Evolutionary conservation across 306 rosid species (phyloP).

Genomic region (Sophora flavescens): DNA sequence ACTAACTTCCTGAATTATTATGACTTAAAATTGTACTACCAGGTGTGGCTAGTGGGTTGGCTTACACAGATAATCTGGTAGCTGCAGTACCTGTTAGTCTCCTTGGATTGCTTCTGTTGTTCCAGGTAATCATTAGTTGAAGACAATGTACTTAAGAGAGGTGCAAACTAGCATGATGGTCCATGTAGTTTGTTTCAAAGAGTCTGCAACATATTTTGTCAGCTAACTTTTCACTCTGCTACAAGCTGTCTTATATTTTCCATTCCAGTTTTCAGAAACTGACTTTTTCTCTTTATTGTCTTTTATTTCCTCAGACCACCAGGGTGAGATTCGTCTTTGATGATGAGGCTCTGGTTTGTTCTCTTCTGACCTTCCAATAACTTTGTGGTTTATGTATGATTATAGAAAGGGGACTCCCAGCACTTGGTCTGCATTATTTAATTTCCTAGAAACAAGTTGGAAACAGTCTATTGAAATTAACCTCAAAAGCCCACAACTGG

Average conservation of each 20-base stretch:
- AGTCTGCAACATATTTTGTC: not conserved
- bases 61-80: constrained; percentile 74
- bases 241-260: not conserved
- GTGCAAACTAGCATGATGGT: constrained; percentile 21
- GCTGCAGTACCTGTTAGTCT: constrained; percentile 89
- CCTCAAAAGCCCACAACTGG: not conserved
- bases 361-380: constrained; percentile 45
- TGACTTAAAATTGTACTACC: constrained; percentile 45
- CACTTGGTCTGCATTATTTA: constrained; percentile 8
- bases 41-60: constrained; percentile 88
- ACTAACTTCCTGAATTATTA: not conserved
- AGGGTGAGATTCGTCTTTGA: constrained; percentile 92
- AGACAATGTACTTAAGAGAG: constrained; percentile 13
- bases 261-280: constrained; percentile 41
- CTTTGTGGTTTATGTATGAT: constrained; percentile 10
- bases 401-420: not conserved
- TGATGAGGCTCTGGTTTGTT: constrained; percentile 85
- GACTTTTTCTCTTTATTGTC: constrained; percentile 33
- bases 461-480: not conserved
- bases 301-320: constrained; percentile 68
- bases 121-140: constrained; percentile 70
- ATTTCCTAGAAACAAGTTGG: not conserved
- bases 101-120: constrained; percentile 85
- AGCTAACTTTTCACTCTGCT: constrained; percentile 21
- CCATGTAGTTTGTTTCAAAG: not conserved